These are phyloP conservation scores for Bacterosira constricta DNA, from an alignment of 108 stramenopile genomes.

Conservation along the genomic window DNA sequence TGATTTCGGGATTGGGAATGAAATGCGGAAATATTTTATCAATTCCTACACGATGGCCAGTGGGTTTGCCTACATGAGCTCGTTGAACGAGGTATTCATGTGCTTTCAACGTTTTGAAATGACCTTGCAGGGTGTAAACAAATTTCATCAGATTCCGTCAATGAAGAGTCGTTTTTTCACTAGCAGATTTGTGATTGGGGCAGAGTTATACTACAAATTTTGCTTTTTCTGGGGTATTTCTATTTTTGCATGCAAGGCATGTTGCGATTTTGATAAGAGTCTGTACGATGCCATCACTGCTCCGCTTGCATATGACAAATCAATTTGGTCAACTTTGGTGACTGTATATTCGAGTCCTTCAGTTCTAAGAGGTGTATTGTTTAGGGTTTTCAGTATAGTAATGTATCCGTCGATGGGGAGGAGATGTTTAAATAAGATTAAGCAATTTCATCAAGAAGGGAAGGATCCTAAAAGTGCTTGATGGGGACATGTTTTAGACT, in stretches of 20 bases:
- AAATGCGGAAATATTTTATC: slow-evolving; percentile 1
- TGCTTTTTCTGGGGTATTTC: slow-evolving; percentile 25
- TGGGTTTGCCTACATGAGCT: slow-evolving; percentile 25
- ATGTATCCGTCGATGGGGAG: slow-evolving; percentile 31
- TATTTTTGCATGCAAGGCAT: slow-evolving; percentile 26
- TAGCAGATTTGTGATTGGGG: not conserved
- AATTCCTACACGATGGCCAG: slow-evolving; percentile 1
- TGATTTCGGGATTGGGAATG: not conserved
- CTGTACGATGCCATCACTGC: not conserved
- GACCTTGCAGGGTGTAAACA: not conserved
- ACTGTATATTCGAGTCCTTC: slow-evolving; percentile 14
- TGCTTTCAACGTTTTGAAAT: slow-evolving; percentile 30
- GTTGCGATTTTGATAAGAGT: slow-evolving; percentile 15
- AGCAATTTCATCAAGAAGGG: slow-evolving; percentile 22
- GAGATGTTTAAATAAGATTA: slow-evolving; percentile 28
- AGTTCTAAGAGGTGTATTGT: slow-evolving; percentile 9
- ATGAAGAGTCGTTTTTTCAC: slow-evolving; percentile 7
- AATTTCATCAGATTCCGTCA: not conserved
- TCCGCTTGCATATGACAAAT: not conserved
- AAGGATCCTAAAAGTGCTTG: not conserved
- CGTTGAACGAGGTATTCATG: slow-evolving; percentile 33
- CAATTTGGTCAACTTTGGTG: not conserved
- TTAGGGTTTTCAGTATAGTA: slow-evolving; percentile 12
- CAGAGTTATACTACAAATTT: slow-evolving; percentile 25
- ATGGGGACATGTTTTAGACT: not conserved